Evolutionary conservation across 306 rosid species (phyloP), one percentile per base, ranked within the genome.

Genomic region (Lotus japonicus): DNA sequence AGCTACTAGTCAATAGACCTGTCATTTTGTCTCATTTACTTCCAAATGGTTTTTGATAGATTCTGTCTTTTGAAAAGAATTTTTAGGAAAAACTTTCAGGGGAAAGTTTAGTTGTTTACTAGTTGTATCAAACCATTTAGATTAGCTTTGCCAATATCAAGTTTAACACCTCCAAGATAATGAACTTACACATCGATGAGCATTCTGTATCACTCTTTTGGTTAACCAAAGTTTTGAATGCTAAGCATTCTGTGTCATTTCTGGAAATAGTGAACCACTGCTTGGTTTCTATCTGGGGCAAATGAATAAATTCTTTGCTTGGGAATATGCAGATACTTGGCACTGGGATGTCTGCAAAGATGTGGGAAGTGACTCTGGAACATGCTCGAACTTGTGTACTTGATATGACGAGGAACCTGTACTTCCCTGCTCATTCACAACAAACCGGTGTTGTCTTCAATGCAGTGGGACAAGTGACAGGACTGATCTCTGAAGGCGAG

Each of bases 321-420:
- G 74, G 70, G 66, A 23, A 64, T 74, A 35, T 76, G 78, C 83
- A 95, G 99, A 87, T 90, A 81, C 85, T 90, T 52, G 97, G 99
- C 61, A 82, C 96, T 7, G 99, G 99, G 58, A 95, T 95, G 99
- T 90, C 99, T 28, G 82, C 99, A 54, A 95, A 95, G 88, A 95
- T 95, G 97, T 95, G 99, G 97, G 99, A 95, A 71, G 83, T 86
- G 70, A 90, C 96, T 2, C 83, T 88, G 70, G 97, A 94, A 77
- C 99, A 94, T 85, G 97, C 99, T 48, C 84, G 90, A 73, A 94
- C 89, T 60, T 94, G 99, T 51, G 67, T 77, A 58, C 80, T 86
- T 21, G 97, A 88, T 67, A 59, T 70, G 44, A 74, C 70, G 68
- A 74, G 82, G 66, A 71, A 52, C 42, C 21, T 90, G 57, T 81